Percentiles rank a stretch among this genome's conserved stretches.
Conservation (phyloP, 2,329 filamentous ascomycete genomes). For the Aspergillus neotritici region DNA sequence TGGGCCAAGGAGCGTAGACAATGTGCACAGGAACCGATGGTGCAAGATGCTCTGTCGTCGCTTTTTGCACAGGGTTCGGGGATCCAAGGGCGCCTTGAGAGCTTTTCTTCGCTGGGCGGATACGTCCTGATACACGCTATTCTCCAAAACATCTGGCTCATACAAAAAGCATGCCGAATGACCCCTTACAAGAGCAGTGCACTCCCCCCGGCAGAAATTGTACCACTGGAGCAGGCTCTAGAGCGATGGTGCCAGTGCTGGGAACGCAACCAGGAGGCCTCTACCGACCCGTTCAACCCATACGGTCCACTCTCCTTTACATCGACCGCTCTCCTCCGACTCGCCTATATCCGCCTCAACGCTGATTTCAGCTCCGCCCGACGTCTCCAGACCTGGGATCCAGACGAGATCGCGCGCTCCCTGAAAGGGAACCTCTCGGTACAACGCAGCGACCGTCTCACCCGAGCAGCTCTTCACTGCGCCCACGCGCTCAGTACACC, state of each 20-base stretch:
- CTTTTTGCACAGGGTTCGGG: conserved; percentile 18
- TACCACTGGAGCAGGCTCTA: conserved; percentile 26
- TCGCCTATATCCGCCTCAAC: conserved; percentile 32
- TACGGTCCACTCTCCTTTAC: conserved; percentile 32
- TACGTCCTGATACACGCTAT: conserved; percentile 31
- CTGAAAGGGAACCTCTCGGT: conserved; percentile 32
- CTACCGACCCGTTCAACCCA: conserved; percentile 30
- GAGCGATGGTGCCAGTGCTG: conserved; percentile 34
- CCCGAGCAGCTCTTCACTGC: conserved; percentile 49
- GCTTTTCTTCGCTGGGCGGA: conserved; percentile 29
- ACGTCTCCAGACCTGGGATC: conserved; percentile 29
- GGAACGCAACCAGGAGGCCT: conserved; percentile 33
- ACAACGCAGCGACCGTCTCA: conserved; percentile 41
- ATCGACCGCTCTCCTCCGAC: conserved; percentile 27
- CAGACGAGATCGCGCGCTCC: conserved; percentile 26
- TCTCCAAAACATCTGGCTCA: conserved; percentile 31
- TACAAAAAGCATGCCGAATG: conserved; percentile 28
- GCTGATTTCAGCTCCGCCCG: conserved; percentile 30
- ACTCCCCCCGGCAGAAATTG: conserved; percentile 20
- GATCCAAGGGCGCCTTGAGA: conserved; percentile 15
- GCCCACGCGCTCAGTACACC: conserved; percentile 53
- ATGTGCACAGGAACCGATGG: conserved; percentile 19
- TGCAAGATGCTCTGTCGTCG: conserved; percentile 24
- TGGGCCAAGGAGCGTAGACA: conserved; percentile 24
- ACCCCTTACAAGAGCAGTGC: conserved; percentile 18